Evolutionary conservation across 768 basidiomycete genomes (phyloP).

Genomic region (Agrocybe praecox): DNA sequence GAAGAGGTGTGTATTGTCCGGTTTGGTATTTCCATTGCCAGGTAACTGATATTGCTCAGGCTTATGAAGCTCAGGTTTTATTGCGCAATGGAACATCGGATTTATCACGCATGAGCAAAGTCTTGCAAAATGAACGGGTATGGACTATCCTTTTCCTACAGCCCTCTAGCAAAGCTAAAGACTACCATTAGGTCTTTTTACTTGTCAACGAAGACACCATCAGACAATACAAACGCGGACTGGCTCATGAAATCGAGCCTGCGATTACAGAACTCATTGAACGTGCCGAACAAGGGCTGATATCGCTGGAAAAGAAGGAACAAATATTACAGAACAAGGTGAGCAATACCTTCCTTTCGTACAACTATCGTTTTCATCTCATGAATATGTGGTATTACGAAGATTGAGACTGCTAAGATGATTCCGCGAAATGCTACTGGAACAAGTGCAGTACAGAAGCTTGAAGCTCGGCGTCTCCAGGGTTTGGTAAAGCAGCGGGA

Average conservation of each 20-base stretch:
- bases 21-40: not conserved
- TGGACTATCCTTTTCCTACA: constrained; percentile 8
- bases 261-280: constrained; percentile 75
- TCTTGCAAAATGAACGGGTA: constrained; percentile 71
- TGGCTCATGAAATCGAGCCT: constrained; percentile 82
- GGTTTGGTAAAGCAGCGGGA: constrained; percentile 68
- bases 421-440: constrained; percentile 44
- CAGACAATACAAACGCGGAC: constrained; percentile 71
- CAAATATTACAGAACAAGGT: constrained; percentile 67
- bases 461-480: constrained; percentile 67
- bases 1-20: constrained; percentile 55
- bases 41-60: constrained; percentile 35
- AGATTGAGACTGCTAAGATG: constrained; percentile 62
- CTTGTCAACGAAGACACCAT: constrained; percentile 74
- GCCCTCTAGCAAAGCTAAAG: not conserved
- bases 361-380: not conserved
- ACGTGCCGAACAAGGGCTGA: constrained; percentile 70
- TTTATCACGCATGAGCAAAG: constrained; percentile 67
- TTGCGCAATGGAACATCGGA: constrained; percentile 73
- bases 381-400: not conserved
- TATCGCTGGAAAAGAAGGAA: constrained; percentile 63
- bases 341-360: constrained; percentile 2
- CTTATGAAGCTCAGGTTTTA: constrained; percentile 67
- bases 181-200: constrained; percentile 60
- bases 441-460: constrained; percentile 59